Base-by-base conservation (phyloP, 192 early-diverging fungal species). In the Chytriomyces sp. region DNA sequence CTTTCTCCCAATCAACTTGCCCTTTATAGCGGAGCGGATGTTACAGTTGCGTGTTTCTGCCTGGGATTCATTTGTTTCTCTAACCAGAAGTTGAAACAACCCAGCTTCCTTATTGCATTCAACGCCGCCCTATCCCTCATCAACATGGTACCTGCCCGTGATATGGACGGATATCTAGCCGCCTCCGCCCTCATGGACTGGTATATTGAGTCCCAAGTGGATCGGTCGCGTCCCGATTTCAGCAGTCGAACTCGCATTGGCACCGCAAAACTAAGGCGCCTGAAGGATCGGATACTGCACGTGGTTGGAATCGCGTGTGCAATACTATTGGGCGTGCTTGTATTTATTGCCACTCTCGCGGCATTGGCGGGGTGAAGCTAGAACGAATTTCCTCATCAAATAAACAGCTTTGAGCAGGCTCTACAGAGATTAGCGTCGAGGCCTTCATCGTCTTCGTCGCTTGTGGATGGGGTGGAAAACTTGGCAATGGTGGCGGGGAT, bases 131-230 rank as follows among this genome's bases (percentile, higher is more conserved):
- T 92, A 34, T 80, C 89, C 5, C 38, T 92, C 6, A 66, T 92
- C 25, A 92, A 92, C 65, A 92, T 92, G 74, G 75, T 92, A 19
- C 91, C 91, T 3, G 88, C 89, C 7, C 81, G 83, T 40, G 77
- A 86, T 52, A 75, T 92, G 63, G 91, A 92, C 70, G 91, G 91
- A n/a, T 77, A 91, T 40, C 87, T 89, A 70, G 88, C 91, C 1
- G 67, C 90, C 31, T 64, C 72, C 34, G 81, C 83, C 12, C 41
- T 87, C 5, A 57, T 74, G 2, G 78, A 82, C 8, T 36, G 79
- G 2, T n/a, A 78, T 7, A 40, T 76, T 40, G 73, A 66, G 10
- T 28, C 41, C 14, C 12, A 26, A 1, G 7, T 25, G 74, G n/a
- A 31, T n/a, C 17, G 40, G 40, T 44, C 10, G 39, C 8, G 26